phyloP scores from a whole-genome alignment of 2,329 filamentous ascomycete genomes.

The Sporothrix inflata region DNA sequence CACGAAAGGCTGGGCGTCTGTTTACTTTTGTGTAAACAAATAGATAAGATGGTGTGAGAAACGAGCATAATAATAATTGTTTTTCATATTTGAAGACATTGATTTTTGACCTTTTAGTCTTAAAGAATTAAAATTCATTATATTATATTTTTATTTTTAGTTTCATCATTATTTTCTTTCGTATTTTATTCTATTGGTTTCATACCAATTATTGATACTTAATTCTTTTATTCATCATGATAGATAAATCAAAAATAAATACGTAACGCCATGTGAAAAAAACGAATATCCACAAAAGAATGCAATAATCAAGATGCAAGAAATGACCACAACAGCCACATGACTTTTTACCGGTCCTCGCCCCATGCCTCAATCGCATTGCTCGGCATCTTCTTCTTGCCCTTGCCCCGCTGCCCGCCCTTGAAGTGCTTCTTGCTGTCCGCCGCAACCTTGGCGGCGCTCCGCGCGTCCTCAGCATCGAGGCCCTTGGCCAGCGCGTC shows the following conservation, averaged over 20 bases:
- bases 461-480: conserved; percentile 75
- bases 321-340: not conserved
- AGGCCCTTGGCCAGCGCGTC: conserved; percentile 82
- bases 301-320: not conserved
- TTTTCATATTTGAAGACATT: not conserved
- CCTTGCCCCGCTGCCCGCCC: conserved; percentile 61
- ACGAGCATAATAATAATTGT: not conserved
- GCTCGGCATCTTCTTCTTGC: conserved; percentile 42
- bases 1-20: not conserved
- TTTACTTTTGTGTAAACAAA: not conserved
- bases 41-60: not conserved
- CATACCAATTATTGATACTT: not conserved
- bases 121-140: not conserved
- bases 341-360: not conserved
- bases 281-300: not conserved
- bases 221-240: not conserved
- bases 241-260: not conserved
- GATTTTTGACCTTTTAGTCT: not conserved
- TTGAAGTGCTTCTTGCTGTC: conserved; percentile 94
- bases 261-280: not conserved
- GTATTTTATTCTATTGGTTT: not conserved
- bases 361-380: conserved; percentile 30
- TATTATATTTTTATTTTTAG: not conserved
- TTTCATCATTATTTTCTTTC: not conserved
- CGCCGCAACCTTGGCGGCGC: conserved; percentile 58